Conservation (phyloP, 352 stramenopile species). For the Pythium monospermum region DNA sequence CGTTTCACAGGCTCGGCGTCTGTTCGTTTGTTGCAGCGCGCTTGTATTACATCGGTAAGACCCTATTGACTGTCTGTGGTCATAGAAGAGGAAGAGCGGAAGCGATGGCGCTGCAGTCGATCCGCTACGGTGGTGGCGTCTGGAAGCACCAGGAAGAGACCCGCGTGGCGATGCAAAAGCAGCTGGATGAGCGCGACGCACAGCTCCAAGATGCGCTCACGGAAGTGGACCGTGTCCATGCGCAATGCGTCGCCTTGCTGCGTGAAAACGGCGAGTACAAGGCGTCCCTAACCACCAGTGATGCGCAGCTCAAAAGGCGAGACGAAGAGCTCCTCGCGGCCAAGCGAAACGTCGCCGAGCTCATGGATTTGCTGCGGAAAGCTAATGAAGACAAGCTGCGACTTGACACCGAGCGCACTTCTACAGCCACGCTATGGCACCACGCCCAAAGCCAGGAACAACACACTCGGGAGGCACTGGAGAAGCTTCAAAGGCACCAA, state of each 20-base stretch:
- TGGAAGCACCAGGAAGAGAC: conserved; percentile 31
- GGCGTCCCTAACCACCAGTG: neutral
- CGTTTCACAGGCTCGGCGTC: no score
- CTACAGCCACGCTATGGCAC: neutral
- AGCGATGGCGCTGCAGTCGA: conserved; percentile 21
- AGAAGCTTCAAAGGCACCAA: neutral
- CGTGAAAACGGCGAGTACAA: conserved; percentile 5
- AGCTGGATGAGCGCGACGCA: conserved; percentile 8
- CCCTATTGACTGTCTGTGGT: no score
- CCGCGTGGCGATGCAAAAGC: conserved; percentile 8
- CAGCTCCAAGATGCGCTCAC: neutral
- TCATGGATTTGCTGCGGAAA: conserved; percentile 8
- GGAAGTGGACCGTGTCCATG: conserved; percentile 8
- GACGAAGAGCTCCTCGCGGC: conserved; percentile 10
- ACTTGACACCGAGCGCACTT: neutral
- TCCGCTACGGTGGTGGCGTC: conserved; percentile 26
- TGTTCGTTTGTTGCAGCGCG: no score
- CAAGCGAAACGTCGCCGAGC: conserved; percentile 6
- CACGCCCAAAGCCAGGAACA: neutral
- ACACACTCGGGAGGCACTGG: neutral
- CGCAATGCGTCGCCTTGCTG: conserved; percentile 5
- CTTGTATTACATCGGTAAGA: no score
- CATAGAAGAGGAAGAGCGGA: neutral
- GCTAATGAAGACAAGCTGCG: conserved; percentile 5
- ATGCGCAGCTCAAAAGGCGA: neutral